phyloP scores from a whole-genome alignment of 768 basidiomycete species.

The Gymnopilus dilepis region DNA sequence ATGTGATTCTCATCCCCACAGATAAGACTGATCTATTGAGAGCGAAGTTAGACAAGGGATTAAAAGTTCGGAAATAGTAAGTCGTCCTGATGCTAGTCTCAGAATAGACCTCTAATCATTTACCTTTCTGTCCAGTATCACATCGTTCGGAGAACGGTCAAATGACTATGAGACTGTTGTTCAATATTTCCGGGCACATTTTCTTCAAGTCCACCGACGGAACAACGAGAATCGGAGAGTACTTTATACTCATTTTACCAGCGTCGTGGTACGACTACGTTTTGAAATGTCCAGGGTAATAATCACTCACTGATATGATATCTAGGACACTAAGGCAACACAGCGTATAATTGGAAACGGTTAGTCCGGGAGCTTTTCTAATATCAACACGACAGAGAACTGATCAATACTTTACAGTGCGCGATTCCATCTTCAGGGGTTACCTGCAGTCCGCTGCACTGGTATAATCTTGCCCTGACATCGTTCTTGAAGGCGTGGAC shows the following conservation, averaged over 20 bases:
- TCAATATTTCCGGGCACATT: conserved; percentile 88
- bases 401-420: conserved; percentile 45
- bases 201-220: conserved; percentile 78
- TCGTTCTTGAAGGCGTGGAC: conserved; percentile 11
- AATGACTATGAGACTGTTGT: conserved; percentile 84
- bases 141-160: conserved; percentile 79
- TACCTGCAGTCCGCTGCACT: conserved; percentile 75
- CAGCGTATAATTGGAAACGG: conserved; percentile 85
- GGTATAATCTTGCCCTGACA: conserved; percentile 46
- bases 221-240: conserved; percentile 83
- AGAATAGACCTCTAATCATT: conserved; percentile 8
- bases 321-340: conserved; percentile 81
- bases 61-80: conserved; percentile 82
- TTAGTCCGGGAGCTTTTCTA: conserved; percentile 35
- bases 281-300: conserved; percentile 1
- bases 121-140: conserved; percentile 56
- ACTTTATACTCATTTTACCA: conserved; percentile 84
- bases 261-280: conserved; percentile 66
- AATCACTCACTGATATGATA: conserved; percentile 6
- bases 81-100: conserved; percentile 27
- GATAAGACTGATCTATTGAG: conserved; percentile 82
- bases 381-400: conserved; percentile 12
- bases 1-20: conserved; percentile 31
- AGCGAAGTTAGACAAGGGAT: conserved; percentile 71
- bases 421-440: conserved; percentile 78